These are phyloP conservation scores for Paramecium caudatum DNA, from an alignment of 73 alveolate genomes.

Conservation along the genomic window DNA sequence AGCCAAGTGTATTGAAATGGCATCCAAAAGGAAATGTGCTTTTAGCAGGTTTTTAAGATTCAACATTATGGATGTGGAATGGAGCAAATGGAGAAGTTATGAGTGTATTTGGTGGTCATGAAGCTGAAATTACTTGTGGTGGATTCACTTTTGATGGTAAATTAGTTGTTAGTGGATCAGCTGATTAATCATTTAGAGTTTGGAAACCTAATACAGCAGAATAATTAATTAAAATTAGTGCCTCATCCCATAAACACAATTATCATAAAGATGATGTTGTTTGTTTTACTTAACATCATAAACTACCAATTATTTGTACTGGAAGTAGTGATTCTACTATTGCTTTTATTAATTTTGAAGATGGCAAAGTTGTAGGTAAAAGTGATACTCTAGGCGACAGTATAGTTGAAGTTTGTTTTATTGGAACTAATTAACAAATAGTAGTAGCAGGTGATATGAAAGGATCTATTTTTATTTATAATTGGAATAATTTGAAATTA, in stretches of 20 bases:
- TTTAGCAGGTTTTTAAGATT: conserved; percentile 73
- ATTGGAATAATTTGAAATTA: conserved; percentile 39
- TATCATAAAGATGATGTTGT: conserved; percentile 71
- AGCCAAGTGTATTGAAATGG: conserved; percentile 71
- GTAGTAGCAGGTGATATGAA: conserved; percentile 47
- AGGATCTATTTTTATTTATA: conserved; percentile 7
- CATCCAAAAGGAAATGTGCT: conserved; percentile 74
- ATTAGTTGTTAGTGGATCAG: conserved; percentile 73
- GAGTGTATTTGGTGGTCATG: conserved; percentile 75
- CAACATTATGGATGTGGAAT: conserved; percentile 76
- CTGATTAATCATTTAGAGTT: conserved; percentile 70
- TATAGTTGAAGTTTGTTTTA: conserved; percentile 52
- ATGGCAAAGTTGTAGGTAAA: conserved; percentile 64
- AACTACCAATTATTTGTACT: conserved; percentile 55
- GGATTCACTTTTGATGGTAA: conserved; percentile 75
- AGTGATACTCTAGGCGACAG: conserved; percentile 4
- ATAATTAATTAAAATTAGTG: conserved; percentile 49
- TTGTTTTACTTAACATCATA: conserved; percentile 61
- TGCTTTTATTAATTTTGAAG: conserved; percentile 49
- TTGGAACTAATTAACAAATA: neutral
- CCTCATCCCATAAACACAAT: conserved; percentile 22
- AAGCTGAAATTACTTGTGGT: conserved; percentile 74
- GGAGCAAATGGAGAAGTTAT: conserved; percentile 69
- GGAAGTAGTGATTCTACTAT: conserved; percentile 71
- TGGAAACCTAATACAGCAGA: conserved; percentile 72